Evolutionary conservation across 2,329 filamentous ascomycete species (phyloP).

Genomic region (Metarhizium humberi): DNA sequence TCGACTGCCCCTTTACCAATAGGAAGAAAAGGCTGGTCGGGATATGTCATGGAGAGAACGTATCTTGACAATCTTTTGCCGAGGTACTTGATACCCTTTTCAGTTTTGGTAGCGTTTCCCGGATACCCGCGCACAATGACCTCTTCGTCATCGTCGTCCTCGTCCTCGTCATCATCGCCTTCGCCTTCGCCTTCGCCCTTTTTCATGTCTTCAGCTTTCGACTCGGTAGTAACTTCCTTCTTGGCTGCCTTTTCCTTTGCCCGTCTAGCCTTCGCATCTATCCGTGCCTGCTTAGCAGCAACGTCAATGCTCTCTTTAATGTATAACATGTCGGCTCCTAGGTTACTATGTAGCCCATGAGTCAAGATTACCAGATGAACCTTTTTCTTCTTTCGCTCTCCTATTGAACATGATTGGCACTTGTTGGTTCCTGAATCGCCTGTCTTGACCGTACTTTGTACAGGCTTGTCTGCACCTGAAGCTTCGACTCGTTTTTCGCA

Average conservation of each 20-base stretch:
- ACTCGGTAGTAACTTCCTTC: constrained; percentile 6
- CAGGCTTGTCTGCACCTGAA: constrained; percentile 19
- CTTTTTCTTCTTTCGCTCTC: constrained; percentile 49
- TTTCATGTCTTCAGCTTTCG: constrained; percentile 10
- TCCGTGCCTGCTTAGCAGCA: constrained; percentile 63
- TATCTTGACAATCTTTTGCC: constrained; percentile 91
- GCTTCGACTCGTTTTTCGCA: constrained; percentile 19
- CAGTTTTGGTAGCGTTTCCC: constrained; percentile 83
- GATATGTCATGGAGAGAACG: constrained; percentile 81
- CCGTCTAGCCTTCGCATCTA: constrained; percentile 55
- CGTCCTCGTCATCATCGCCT: constrained; percentile 63
- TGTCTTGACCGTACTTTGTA: constrained; percentile 24
- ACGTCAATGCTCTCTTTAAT: constrained; percentile 95
- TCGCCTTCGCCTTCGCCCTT: constrained; percentile 19
- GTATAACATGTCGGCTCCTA: constrained; percentile 93
- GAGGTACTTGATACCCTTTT: constrained; percentile 92
- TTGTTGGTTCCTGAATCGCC: constrained; percentile 19
- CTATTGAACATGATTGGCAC: constrained; percentile 4
- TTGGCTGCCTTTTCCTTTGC: constrained; percentile 34
- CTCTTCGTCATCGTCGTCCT: constrained; percentile 63
- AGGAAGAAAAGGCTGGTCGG: constrained; percentile 82
- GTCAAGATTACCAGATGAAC: constrained; percentile 88
- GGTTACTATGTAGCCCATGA: constrained; percentile 90
- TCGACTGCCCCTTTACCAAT: constrained; percentile 40
- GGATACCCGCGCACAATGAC: constrained; percentile 85